These are phyloP conservation scores for Jackrogersella minutella DNA, from an alignment of 495 filamentous ascomycete species.

Conservation along the genomic window DNA sequence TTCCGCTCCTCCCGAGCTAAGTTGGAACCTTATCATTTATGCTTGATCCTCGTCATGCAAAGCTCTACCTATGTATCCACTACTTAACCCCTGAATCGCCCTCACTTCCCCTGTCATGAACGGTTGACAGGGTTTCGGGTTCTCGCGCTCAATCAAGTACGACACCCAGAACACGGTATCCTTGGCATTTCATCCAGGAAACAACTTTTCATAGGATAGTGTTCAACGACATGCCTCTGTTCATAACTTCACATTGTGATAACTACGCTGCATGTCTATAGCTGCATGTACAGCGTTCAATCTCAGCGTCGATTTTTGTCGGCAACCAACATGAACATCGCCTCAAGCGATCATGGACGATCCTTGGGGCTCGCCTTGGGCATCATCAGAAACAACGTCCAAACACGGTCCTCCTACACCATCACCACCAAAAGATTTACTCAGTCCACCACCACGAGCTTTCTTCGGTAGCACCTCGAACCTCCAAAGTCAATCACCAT, in stretches of 20 bases:
- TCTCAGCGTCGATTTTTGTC: neutral
- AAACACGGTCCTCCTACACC: conserved; percentile 39
- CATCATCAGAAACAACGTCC: conserved; percentile 45
- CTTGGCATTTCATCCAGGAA: conserved; percentile 24
- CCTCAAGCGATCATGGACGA: conserved; percentile 59
- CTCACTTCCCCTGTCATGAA: conserved; percentile 1
- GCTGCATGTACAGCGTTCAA: conserved; percentile 1
- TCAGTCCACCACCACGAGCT: conserved; percentile 55
- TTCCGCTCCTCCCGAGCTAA: conserved; percentile 26
- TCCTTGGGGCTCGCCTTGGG: conserved; percentile 65
- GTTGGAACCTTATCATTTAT: too few relatives aligned
- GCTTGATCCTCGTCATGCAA: conserved; percentile 25
- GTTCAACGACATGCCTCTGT: conserved; percentile 12
- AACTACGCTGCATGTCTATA: conserved; percentile 11
- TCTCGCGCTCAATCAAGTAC: conserved; percentile 18
- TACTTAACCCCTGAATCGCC: conserved; percentile 28
- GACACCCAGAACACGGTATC: conserved; percentile 15
- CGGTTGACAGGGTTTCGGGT: conserved; percentile 13
- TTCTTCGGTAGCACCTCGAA: conserved; percentile 51
- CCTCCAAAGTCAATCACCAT: conserved; percentile 51
- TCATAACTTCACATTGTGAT: neutral
- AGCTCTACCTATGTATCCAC: too few relatives aligned
- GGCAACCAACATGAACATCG: conserved; percentile 40
- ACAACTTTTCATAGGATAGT: conserved; percentile 11
- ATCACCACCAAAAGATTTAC: conserved; percentile 47